Conservation (phyloP, 2,329 filamentous ascomycete genomes). For the Cladosporium sphaerospermum region DNA sequence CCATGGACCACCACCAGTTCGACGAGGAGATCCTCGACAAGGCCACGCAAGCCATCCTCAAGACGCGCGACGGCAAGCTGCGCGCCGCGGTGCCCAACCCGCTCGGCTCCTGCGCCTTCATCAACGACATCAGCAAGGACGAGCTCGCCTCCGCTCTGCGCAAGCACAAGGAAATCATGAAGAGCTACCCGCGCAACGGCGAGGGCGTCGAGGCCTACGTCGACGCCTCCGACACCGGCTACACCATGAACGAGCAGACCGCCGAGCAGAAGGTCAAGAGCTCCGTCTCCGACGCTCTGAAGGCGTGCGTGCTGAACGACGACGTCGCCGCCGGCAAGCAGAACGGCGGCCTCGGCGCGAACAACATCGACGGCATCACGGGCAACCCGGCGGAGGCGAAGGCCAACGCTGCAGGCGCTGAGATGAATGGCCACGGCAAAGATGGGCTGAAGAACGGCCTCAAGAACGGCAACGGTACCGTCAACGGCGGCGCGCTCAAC, state of each 20-base stretch:
- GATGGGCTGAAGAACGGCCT: constrained; percentile 9
- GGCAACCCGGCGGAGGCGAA: constrained; percentile 2
- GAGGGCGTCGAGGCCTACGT: constrained; percentile 64
- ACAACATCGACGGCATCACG: constrained; percentile 5
- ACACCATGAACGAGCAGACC: constrained; percentile 42
- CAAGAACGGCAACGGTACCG: constrained; percentile 3
- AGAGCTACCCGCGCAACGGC: constrained; percentile 56
- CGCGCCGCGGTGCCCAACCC: constrained; percentile 64
- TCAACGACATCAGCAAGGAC: constrained; percentile 59
- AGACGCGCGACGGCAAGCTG: constrained; percentile 63
- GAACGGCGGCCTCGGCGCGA: constrained; percentile 9
- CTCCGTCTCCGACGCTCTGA: constrained; percentile 1
- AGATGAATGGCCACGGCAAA: constrained; percentile 6
- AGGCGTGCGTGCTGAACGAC: constrained; percentile 9
- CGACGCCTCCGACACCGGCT: constrained; percentile 62
- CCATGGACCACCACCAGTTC: constrained; percentile 65
- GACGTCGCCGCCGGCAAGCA: constrained; percentile 2
- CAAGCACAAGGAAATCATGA: constrained; percentile 59
- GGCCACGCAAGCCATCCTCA: constrained; percentile 62
- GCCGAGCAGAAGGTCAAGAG: constrained; percentile 24
- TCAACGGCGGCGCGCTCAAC: constrained; percentile 3
- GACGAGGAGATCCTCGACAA: constrained; percentile 59
- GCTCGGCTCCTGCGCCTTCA: constrained; percentile 59
- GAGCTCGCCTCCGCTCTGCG: constrained; percentile 57
- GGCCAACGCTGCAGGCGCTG: constrained; percentile 8